Conservation (phyloP, 2,329 filamentous ascomycete species). For the Calonectria henricotiae region DNA sequence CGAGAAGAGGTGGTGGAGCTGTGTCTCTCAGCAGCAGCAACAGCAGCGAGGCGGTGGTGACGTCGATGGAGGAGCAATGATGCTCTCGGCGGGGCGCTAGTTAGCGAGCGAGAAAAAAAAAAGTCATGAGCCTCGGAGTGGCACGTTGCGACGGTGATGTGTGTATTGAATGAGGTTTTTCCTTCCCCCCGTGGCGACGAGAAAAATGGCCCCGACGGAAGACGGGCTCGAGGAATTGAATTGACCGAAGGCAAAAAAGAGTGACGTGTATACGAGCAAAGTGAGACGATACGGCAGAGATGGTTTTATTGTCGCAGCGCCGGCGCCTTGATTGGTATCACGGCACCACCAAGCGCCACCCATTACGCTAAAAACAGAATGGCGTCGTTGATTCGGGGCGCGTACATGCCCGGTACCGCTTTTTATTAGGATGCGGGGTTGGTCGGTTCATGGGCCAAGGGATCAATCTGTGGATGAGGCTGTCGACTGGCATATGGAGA, state of each 20-base stretch:
- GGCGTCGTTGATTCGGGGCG: slow-evolving; percentile 6
- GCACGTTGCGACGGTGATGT: no score
- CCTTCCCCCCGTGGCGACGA: not conserved
- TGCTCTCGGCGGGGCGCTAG: not conserved
- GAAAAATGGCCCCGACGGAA: not conserved
- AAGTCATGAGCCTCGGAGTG: no score
- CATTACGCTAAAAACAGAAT: slow-evolving; percentile 23
- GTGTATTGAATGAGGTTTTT: no score
- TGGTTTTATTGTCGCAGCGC: slow-evolving; percentile 25
- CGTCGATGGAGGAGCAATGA: not conserved
- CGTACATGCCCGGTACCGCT: slow-evolving; percentile 10
- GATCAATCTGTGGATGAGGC: no score
- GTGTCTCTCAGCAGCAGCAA: not conserved
- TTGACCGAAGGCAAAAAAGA: slow-evolving; percentile 18
- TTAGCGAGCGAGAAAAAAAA: not conserved
- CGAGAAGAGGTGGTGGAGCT: not conserved
- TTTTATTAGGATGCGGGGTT: slow-evolving; percentile 3
- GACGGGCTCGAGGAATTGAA: not conserved
- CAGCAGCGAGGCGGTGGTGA: not conserved
- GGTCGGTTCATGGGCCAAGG: not conserved
- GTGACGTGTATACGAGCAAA: slow-evolving; percentile 1
- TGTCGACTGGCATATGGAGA: not conserved
- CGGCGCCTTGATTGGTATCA: slow-evolving; percentile 21
- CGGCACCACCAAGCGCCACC: slow-evolving; percentile 12
- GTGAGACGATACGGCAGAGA: slow-evolving; percentile 18